Base-by-base conservation (phyloP, 1,284 basidiomycete genomes). In the Stygiomarasmius scandens region DNA sequence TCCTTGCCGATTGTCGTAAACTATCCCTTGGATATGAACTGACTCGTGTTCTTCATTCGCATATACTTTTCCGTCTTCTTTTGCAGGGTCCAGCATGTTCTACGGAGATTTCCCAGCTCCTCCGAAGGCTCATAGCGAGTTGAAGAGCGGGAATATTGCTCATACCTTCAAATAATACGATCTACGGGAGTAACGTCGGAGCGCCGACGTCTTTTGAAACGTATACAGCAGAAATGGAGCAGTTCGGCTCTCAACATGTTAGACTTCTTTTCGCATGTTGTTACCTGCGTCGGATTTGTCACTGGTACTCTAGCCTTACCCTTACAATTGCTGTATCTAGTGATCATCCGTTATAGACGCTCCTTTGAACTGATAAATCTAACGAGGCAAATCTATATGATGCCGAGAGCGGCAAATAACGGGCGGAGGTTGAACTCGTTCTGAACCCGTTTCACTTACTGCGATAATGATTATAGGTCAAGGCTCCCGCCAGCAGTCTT, bases 131-230 rank as follows among this genome's bases (percentile, higher is more conserved):
- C 78, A 85, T 58, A 85, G 83, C 59, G 86, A 90, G 65, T 68
- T 86, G 49, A 88, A 80, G 69, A 80, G 82, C 59, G 90, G 89
- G 49, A 90, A 90, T 68, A 81, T 84, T 72, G 85, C 88, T 34
- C 76, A 80, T 68, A 89, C 87, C 20, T 91, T 91, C 77, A 83
- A 80, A 71, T 82, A 61, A 54, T n/a, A 29, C 48, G 25, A 29
- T 5, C 38, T 41, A 16, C 14, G 16, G 16, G 38, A 41, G 38
- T 16, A 6, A 19, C 38, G 5, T 41, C 8, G 16, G 11, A 34
- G 8, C 8, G 8, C 14, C 32, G 8, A 14, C 32, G 32, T n/a
- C n/a, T 32, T 32, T 32, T 32, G 12, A 32, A 32, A 32, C 29
- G 12, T 12, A 12, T n/a, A 41, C n/a, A 19, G 38, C 38, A n/a